Conservation (phyloP, 192 early-diverging fungal genomes). For the Umbelopsis ramanniana region DNA sequence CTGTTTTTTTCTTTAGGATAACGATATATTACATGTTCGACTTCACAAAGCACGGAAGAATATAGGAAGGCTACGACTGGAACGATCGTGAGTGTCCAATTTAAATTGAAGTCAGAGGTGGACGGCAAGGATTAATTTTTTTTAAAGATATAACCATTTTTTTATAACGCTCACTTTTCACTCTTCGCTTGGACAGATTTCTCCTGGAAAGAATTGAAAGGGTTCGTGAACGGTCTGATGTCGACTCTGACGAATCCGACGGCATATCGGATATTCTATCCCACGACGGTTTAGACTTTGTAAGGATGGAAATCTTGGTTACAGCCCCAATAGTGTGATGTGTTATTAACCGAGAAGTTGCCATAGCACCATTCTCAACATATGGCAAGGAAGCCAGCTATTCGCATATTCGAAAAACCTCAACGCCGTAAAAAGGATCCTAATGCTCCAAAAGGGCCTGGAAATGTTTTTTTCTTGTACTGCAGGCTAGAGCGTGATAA, state of each 20-base stretch:
- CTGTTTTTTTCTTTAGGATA: conserved; percentile 39
- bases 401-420: conserved; percentile 29
- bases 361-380: neutral
- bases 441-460: conserved; percentile 48
- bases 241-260: conserved; percentile 25
- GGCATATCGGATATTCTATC: conserved; percentile 27
- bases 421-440: conserved; percentile 44
- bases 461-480: conserved; percentile 48
- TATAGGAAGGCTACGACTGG: conserved; percentile 50
- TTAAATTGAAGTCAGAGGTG: neutral
- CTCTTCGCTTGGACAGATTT: neutral
- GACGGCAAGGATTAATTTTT: no score
- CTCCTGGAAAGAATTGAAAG: conserved; percentile 34
- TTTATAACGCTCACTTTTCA: neutral
- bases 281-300: conserved; percentile 32
- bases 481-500: conserved; percentile 46
- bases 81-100: conserved; percentile 48
- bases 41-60: conserved; percentile 54
- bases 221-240: conserved; percentile 9
- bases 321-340: neutral
- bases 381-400: neutral
- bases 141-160: no score
- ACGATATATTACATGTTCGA: conserved; percentile 53
- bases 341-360: neutral
- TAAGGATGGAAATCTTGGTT: conserved; percentile 3